phyloP scores from a whole-genome alignment of 352 stramenopile species.

The Globisporangium paroecandrum region DNA sequence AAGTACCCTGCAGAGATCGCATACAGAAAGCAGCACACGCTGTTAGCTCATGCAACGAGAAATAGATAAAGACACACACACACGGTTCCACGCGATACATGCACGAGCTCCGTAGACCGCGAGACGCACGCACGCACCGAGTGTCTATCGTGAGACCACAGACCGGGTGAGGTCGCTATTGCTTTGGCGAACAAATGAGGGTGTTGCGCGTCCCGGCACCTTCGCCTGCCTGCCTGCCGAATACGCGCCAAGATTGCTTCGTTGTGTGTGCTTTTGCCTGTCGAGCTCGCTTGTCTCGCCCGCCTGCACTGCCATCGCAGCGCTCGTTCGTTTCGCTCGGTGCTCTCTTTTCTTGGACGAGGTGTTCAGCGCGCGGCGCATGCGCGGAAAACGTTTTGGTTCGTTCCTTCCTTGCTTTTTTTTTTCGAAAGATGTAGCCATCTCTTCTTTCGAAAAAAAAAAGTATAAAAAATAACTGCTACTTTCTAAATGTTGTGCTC shows the following conservation, averaged over 20 bases:
- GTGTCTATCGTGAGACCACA: slow-evolving; percentile 4
- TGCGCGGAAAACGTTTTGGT: slow-evolving; percentile 4
- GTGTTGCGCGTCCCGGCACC: background rate
- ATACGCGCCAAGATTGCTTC: background rate
- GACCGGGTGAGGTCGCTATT: slow-evolving; percentile 4
- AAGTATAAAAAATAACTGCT: too few species aligned
- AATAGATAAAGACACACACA: background rate
- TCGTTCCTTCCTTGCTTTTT: background rate
- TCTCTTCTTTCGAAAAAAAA: too few species aligned
- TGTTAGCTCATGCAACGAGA: background rate
- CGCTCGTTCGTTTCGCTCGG: background rate
- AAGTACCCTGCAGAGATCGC: slow-evolving; percentile 1
- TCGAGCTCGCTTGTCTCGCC: background rate
- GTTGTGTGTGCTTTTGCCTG: background rate
- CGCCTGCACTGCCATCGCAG: background rate
- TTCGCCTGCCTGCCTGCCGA: background rate
- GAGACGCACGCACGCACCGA: background rate
- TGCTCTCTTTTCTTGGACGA: background rate
- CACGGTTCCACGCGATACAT: background rate
- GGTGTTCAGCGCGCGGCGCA: slow-evolving; percentile 4
- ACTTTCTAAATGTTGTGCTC: too few species aligned
- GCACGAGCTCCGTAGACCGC: background rate
- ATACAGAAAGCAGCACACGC: background rate
- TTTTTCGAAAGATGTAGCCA: background rate
- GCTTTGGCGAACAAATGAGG: slow-evolving; percentile 9